phyloP scores from a whole-genome alignment of 1,284 basidiomycete species.

The Rhodotorula sp. region DNA sequence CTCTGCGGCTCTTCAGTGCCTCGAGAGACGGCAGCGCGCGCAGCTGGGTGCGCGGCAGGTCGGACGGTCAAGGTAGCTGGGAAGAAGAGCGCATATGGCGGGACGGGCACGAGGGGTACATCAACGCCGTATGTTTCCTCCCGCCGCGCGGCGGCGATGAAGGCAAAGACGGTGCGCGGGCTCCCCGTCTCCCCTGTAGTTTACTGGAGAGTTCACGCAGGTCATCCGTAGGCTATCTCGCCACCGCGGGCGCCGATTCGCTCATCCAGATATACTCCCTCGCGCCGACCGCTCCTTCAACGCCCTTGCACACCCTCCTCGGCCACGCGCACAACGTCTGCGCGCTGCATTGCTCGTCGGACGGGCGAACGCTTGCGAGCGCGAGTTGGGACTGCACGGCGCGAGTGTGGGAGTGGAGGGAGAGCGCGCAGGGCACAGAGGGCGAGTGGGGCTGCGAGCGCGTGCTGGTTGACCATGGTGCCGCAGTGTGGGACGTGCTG shows the following conservation, averaged over 20 bases:
- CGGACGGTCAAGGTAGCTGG: conserved; percentile 3
- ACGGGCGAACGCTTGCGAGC: conserved; percentile 67
- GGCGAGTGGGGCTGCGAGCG: conserved; percentile 63
- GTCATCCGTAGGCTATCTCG: conserved; percentile 66
- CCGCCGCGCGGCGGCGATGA: neutral
- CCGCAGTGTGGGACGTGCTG: conserved; percentile 92
- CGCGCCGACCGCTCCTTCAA: conserved; percentile 54
- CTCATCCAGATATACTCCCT: conserved; percentile 62
- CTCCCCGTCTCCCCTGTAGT: conserved; percentile 1
- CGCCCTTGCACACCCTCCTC: conserved; percentile 48
- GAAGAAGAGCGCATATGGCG: neutral
- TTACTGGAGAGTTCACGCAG: neutral
- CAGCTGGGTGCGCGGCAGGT: conserved; percentile 62
- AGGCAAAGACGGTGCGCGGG: neutral
- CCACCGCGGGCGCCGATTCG: conserved; percentile 79
- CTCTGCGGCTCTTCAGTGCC: conserved; percentile 67
- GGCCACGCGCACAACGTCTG: conserved; percentile 95
- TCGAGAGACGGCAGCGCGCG: conserved; percentile 88
- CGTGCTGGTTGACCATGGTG: conserved; percentile 78
- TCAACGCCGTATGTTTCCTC: conserved; percentile 66
- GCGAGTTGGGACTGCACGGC: conserved; percentile 98
- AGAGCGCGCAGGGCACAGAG: neutral
- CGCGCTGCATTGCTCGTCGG: conserved; percentile 68
- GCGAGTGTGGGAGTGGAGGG: conserved; percentile 70
- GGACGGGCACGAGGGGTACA: conserved; percentile 61